Base-by-base conservation (phyloP, 139 green algal genomes). In the Tetradesmus lagerheimii region DNA sequence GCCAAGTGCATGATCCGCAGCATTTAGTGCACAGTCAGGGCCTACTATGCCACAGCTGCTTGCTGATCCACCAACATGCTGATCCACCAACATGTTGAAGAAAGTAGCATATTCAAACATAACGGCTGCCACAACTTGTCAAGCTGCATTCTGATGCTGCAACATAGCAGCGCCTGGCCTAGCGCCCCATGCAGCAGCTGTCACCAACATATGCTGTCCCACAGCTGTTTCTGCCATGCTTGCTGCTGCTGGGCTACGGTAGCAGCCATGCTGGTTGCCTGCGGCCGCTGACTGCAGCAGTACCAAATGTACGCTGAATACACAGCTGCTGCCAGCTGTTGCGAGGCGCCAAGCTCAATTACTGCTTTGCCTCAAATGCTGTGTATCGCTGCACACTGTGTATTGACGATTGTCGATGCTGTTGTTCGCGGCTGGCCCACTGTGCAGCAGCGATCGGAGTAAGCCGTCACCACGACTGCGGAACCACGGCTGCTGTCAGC, bases 241-340 rank as follows among this genome's bases (percentile, higher is more conserved):
- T 62, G 25, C 57, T 83, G 77, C 77, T 83, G 77, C 77, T 83
- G 35, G 57, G 20, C 57, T 71, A 23, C 23, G n/a, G n/a, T 71
- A 31, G 3, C 57, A 18, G 25, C 57, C 25, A n/a, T 71, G 57
- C 8, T 5, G 25, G 14, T 25, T n/a, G 57, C 57, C 57, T 71
- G 57, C 16, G 57, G 57, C 57, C 31, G 57, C 25, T 11, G 9
- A 31, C 57, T 27, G 57, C 20, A 71, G 57, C 57, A 6, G 57
- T 62, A 62, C 18, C 6, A 50, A 50, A 50, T 62, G 47, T 14
- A 16, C 12, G 20, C 8, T 50, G 43, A 50, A 4, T 8, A 50
- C 43, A 14, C 43, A 2, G 47, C 47, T 62, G 47, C 8, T 2
- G 47, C 47, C 2, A 62, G 20, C 47, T 20, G 8, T 23, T 23